Evolutionary conservation across 116 monocot species (phyloP).

Genomic region (Iris pallida): DNA sequence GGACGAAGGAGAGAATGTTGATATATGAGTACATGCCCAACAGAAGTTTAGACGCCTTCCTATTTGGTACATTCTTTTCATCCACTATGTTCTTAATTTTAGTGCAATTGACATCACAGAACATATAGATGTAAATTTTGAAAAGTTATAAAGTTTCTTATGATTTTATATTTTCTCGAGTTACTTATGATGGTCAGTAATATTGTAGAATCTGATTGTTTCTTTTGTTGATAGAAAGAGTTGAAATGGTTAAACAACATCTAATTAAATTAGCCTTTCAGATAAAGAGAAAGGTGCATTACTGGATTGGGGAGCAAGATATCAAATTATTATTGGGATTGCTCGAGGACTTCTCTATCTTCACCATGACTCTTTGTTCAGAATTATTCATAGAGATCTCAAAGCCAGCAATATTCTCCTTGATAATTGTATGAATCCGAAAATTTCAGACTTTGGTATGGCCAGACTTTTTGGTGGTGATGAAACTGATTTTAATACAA

Average conservation of each 20-base stretch:
- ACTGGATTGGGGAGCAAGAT: background rate
- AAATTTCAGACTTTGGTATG: background rate
- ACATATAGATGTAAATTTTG: too few species aligned
- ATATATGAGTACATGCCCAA: constrained; percentile 37
- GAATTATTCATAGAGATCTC: constrained; percentile 1
- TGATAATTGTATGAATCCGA: background rate
- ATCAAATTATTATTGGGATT: background rate
- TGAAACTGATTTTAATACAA: background rate
- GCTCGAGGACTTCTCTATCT: constrained; percentile 2
- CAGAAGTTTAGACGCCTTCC: constrained; percentile 32
- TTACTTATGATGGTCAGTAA: background rate
- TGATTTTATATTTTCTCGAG: background rate
- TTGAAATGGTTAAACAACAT: background rate
- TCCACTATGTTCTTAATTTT: too few species aligned
- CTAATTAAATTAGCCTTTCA: background rate
- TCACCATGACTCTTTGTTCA: background rate
- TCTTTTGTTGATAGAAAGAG: too few species aligned
- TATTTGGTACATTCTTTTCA: constrained; percentile 16
- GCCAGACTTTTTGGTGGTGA: background rate
- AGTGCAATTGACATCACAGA: too few species aligned
- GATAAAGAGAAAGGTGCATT: background rate
- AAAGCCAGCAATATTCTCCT: constrained; percentile 2
- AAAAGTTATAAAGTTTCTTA: background rate
- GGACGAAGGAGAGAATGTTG: constrained; percentile 21
- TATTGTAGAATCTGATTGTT: too few species aligned